These are phyloP conservation scores for Helotiales sp. DNA, from an alignment of 2,329 filamentous ascomycete genomes.

Conservation along the genomic window DNA sequence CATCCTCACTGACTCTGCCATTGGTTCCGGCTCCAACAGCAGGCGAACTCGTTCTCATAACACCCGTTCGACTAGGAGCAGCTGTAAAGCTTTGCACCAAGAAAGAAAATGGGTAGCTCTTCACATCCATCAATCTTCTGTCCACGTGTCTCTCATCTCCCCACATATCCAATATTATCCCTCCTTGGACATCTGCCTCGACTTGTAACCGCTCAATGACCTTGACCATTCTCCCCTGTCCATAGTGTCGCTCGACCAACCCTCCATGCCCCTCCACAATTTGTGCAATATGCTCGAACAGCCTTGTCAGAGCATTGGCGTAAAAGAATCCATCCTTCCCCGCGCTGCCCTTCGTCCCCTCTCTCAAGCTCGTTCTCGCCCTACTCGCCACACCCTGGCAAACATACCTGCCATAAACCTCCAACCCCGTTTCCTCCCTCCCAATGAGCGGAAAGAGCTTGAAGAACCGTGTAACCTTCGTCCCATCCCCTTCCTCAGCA, in stretches of 20 bases:
- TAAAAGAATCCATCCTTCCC: conserved; percentile 85
- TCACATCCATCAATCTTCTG: conserved; percentile 88
- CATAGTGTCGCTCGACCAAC: conserved; percentile 92
- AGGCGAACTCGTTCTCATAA: conserved; percentile 74
- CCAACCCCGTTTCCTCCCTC: conserved; percentile 81
- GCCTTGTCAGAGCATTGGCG: conserved; percentile 81
- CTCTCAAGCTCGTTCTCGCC: conserved; percentile 78
- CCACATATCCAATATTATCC: conserved; percentile 95
- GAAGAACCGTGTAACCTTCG: conserved; percentile 93
- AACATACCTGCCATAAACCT: conserved; percentile 94
- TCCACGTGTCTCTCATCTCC: conserved; percentile 84
- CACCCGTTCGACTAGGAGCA: conserved; percentile 61
- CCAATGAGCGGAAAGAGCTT: conserved; percentile 96
- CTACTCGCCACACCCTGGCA: conserved; percentile 89
- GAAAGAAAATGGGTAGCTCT: conserved; percentile 97
- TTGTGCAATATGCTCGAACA: conserved; percentile 97
- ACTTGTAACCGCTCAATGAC: conserved; percentile 92
- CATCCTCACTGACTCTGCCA: conserved; percentile 74
- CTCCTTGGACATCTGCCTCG: conserved; percentile 94
- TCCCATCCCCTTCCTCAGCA: conserved; percentile 80
- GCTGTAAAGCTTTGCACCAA: conserved; percentile 91
- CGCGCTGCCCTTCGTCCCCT: conserved; percentile 58
- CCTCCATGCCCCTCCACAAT: conserved; percentile 91
- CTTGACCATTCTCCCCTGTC: conserved; percentile 85
- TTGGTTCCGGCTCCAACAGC: conserved; percentile 57